A percentile compares a stretch with the other conserved stretches of the same genome.
Evolutionary conservation across 371 early-diverging fungal genomes (phyloP).

Genomic region (Mortierella sp.): DNA sequence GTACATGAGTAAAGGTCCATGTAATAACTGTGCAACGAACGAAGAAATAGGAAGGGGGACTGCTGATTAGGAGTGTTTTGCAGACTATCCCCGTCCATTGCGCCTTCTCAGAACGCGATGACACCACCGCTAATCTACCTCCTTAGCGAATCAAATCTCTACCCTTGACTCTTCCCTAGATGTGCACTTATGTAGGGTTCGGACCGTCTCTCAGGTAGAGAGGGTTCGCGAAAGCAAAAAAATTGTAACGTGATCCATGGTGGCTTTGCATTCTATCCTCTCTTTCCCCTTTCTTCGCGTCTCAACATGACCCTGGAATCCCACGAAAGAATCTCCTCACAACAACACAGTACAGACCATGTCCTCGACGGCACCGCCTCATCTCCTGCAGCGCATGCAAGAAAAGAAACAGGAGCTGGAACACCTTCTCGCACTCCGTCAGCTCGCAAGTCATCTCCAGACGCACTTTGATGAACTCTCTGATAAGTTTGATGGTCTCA

Average conservation of each 20-base stretch:
- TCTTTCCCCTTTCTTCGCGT: not conserved
- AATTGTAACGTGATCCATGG: not conserved
- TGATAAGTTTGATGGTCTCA: conserved; percentile 44
- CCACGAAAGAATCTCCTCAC: not conserved
- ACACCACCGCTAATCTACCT: conserved; percentile 10
- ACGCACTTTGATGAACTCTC: conserved; percentile 52
- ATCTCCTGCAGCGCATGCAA: conserved; percentile 36
- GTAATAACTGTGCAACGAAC: not conserved
- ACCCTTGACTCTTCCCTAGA: conserved; percentile 3
- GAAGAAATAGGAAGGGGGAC: not conserved
- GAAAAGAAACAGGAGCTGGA: conserved; percentile 52
- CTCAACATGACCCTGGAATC: not conserved
- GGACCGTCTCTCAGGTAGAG: not conserved
- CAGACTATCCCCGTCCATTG: not conserved
- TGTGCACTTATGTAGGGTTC: not conserved
- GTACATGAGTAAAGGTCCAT: too few species aligned
- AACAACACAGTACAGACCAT: not conserved
- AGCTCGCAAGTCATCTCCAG: conserved; percentile 39
- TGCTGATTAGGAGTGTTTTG: not conserved
- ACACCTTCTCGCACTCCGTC: conserved; percentile 28
- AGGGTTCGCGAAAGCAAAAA: not conserved
- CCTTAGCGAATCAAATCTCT: conserved; percentile 1
- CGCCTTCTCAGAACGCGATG: conserved; percentile 10
- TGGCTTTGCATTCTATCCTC: too few species aligned
- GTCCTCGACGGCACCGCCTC: conserved; percentile 21